Evolutionary conservation across 2,329 filamentous ascomycete species (phyloP).

Genomic region (Aspergillus sp.): DNA sequence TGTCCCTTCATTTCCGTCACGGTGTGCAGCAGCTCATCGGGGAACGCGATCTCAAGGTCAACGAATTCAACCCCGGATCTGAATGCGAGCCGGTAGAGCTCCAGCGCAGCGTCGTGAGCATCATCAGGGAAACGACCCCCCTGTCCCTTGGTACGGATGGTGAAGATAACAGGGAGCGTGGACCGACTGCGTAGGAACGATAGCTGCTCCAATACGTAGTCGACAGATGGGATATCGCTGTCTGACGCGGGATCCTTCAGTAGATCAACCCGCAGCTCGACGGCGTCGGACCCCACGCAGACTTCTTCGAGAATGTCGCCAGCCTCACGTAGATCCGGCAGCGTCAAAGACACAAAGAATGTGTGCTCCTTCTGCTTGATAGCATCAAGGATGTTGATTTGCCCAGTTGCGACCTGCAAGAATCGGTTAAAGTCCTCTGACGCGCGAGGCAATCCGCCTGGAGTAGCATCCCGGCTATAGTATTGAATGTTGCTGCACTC

Average conservation of each 20-base stretch:
- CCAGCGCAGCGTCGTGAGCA: conserved; percentile 66
- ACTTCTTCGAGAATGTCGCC: conserved; percentile 67
- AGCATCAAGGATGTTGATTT: conserved; percentile 52
- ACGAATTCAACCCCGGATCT: conserved; percentile 88
- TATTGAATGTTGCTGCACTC: conserved; percentile 95
- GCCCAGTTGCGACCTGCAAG: conserved; percentile 67
- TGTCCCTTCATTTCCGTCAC: conserved; percentile 68
- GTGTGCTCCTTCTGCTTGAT: conserved; percentile 68
- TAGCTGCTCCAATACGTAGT: conserved; percentile 80
- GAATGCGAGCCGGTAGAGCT: conserved; percentile 75
- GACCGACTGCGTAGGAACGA: conserved; percentile 72
- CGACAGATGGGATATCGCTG: conserved; percentile 60
- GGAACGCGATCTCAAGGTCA: conserved; percentile 86
- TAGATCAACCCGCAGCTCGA: conserved; percentile 91
- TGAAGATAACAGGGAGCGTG: conserved; percentile 84
- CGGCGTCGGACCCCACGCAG: conserved; percentile 83
- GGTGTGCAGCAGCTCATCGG: conserved; percentile 69
- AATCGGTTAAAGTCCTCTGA: conserved; percentile 73
- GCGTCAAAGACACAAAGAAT: conserved; percentile 90
- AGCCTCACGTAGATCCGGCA: conserved; percentile 69
- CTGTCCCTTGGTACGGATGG: conserved; percentile 79
- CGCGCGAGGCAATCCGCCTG: conserved; percentile 51
- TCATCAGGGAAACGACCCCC: conserved; percentile 85
- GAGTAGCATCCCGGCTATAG: conserved; percentile 69
- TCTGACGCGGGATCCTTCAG: conserved; percentile 68